These are phyloP conservation scores for Colletotrichum echinochloae DNA, from an alignment of 2,329 filamentous ascomycete genomes.

Conservation along the genomic window DNA sequence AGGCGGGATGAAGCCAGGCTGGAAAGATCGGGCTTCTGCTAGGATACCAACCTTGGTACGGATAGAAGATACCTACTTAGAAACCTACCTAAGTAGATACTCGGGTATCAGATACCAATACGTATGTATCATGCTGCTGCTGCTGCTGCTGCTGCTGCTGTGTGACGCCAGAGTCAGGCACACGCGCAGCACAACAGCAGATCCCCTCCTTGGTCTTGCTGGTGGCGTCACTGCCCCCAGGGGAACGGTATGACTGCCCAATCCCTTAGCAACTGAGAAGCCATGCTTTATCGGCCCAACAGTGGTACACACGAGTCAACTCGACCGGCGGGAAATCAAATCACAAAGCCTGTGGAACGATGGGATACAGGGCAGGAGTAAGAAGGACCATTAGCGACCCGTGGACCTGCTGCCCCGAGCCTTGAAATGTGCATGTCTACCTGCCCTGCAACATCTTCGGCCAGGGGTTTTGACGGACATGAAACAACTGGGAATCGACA, in stretches of 20 bases:
- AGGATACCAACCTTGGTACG: not conserved
- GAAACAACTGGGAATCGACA: constrained; percentile 37
- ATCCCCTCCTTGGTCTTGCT: not conserved
- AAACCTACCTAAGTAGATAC: not conserved
- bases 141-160: constrained; percentile 17
- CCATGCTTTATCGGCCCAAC: no score
- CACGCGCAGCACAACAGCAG: constrained; percentile 19
- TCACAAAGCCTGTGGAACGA: no score
- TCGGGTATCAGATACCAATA: no score
- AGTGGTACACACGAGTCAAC: no score
- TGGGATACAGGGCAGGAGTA: not conserved
- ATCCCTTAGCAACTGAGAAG: not conserved
- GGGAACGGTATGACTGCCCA: constrained; percentile 12
- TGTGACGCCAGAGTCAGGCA: constrained; percentile 27
- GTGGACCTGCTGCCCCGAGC: not conserved
- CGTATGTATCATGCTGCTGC: no score
- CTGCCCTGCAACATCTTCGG: constrained; percentile 24
- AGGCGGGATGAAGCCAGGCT: constrained; percentile 12
- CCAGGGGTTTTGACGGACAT: constrained; percentile 30
- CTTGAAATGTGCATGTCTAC: not conserved
- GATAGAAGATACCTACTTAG: no score
- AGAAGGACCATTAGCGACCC: not conserved
- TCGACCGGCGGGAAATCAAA: no score
- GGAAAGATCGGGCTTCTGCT: constrained; percentile 15
- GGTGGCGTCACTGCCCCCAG: constrained; percentile 19